phyloP scores from a whole-genome alignment of 2,329 filamentous ascomycete species.

The Penicillium sp. region DNA sequence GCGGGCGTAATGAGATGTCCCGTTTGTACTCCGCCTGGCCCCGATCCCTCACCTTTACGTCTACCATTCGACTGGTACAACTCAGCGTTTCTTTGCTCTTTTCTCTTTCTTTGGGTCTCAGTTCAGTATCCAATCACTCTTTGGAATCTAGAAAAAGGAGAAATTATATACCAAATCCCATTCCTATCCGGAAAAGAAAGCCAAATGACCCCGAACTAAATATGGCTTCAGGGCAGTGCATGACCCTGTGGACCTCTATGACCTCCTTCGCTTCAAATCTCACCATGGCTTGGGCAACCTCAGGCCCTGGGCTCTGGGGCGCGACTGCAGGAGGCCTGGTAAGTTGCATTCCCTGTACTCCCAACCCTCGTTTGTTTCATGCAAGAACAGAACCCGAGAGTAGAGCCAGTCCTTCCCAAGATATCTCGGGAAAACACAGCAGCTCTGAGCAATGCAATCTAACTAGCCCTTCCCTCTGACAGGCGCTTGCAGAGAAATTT shows the following conservation, averaged over 20 bases:
- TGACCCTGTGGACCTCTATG: neutral
- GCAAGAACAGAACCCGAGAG: constrained; percentile 14
- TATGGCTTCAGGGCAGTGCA: constrained; percentile 8
- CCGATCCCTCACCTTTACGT: neutral
- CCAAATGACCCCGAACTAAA: neutral
- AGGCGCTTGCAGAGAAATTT: neutral
- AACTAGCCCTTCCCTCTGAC: neutral
- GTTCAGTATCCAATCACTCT: neutral
- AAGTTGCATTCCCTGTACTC: constrained; percentile 19
- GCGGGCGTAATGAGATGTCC: neutral
- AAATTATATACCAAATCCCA: neutral
- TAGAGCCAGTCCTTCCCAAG: neutral
- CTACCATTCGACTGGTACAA: neutral
- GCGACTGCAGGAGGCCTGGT: constrained; percentile 18
- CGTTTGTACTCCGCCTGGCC: neutral
- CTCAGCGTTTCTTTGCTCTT: neutral
- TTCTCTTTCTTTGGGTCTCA: neutral
- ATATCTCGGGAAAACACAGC: neutral
- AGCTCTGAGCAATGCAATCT: neutral
- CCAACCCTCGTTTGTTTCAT: constrained; percentile 1
- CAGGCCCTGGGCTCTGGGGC: constrained; percentile 12
- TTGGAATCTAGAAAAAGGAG: neutral
- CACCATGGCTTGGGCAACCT: constrained; percentile 11
- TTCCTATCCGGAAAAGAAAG: neutral
- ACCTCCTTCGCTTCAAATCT: neutral